These are phyloP conservation scores for Misopates orontium DNA, from an alignment of 257 asterid genomes.

Conservation along the genomic window DNA sequence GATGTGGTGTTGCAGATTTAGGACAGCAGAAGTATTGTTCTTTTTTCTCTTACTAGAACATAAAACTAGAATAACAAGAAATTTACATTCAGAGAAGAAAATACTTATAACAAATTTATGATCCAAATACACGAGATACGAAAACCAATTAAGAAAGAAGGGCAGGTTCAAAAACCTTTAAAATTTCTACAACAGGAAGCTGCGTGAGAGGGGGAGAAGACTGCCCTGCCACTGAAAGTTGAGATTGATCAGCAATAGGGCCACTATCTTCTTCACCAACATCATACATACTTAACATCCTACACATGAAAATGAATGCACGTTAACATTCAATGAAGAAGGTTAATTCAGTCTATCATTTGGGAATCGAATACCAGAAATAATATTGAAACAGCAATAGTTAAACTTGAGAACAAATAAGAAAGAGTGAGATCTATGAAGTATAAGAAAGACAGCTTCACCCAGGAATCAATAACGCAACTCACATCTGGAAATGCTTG, in stretches of 20 bases:
- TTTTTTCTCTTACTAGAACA: neutral
- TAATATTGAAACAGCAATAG: neutral
- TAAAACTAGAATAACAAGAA: no score
- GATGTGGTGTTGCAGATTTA: neutral
- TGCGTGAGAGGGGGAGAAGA: slow-evolving; percentile 63
- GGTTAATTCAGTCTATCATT: slow-evolving; percentile 20
- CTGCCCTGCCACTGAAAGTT: slow-evolving; percentile 53
- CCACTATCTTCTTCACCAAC: slow-evolving; percentile 78
- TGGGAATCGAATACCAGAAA: slow-evolving; percentile 7
- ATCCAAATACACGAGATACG: slow-evolving; percentile 4
- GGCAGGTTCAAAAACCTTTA: slow-evolving; percentile 61
- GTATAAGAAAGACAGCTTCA: slow-evolving; percentile 10
- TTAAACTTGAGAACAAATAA: neutral
- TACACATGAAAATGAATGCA: slow-evolving; percentile 38
- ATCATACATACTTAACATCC: slow-evolving; percentile 91
- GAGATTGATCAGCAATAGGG: slow-evolving; percentile 60
- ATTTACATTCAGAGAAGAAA: no score
- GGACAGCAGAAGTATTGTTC: neutral
- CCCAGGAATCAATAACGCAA: slow-evolving; percentile 25
- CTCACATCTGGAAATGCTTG: slow-evolving; percentile 83
- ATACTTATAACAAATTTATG: no score
- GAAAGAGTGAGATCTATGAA: slow-evolving; percentile 11
- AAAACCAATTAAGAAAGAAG: slow-evolving; percentile 8
- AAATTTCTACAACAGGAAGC: slow-evolving; percentile 78
- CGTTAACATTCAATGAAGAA: slow-evolving; percentile 22